These are phyloP conservation scores for Monilinia laxa DNA, from an alignment of 2,329 filamentous ascomycete genomes.

Conservation along the genomic window DNA sequence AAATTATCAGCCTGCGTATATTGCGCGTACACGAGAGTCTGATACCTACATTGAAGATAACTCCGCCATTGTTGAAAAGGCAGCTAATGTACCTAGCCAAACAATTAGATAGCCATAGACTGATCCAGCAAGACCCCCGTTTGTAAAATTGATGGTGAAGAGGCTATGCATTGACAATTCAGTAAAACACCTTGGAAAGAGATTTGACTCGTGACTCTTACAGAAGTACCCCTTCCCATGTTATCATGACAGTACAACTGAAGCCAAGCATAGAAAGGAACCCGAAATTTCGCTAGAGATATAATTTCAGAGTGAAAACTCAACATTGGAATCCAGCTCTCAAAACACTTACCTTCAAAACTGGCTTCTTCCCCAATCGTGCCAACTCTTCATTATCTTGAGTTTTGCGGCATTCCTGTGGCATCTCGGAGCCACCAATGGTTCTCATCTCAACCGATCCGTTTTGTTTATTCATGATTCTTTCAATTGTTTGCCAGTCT, in stretches of 20 bases:
- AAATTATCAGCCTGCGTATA: background rate
- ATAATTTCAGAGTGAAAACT: background rate
- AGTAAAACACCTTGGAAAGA: too few species aligned
- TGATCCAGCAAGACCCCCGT: constrained; percentile 37
- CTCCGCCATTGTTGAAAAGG: constrained; percentile 31
- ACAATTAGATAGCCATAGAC: constrained; percentile 43
- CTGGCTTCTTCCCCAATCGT: constrained; percentile 10
- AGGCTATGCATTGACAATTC: background rate
- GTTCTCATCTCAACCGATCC: constrained; percentile 4
- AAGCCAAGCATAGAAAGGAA: constrained; percentile 46
- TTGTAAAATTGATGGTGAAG: constrained; percentile 18
- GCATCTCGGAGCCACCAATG: constrained; percentile 5
- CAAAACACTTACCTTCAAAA: constrained; percentile 10
- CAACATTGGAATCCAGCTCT: background rate
- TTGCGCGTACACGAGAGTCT: background rate
- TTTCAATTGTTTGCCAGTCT: background rate
- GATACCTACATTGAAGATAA: constrained; percentile 33
- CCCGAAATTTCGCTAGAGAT: constrained; percentile 42
- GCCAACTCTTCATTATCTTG: constrained; percentile 12
- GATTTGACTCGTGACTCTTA: background rate
- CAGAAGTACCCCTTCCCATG: constrained; percentile 42
- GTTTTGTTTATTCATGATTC: constrained; percentile 7
- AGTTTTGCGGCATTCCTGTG: background rate
- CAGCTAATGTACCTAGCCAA: constrained; percentile 34
- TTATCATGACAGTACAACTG: constrained; percentile 44